phyloP scores from a whole-genome alignment of 768 basidiomycete species.

The Tylopilus intermedius region DNA sequence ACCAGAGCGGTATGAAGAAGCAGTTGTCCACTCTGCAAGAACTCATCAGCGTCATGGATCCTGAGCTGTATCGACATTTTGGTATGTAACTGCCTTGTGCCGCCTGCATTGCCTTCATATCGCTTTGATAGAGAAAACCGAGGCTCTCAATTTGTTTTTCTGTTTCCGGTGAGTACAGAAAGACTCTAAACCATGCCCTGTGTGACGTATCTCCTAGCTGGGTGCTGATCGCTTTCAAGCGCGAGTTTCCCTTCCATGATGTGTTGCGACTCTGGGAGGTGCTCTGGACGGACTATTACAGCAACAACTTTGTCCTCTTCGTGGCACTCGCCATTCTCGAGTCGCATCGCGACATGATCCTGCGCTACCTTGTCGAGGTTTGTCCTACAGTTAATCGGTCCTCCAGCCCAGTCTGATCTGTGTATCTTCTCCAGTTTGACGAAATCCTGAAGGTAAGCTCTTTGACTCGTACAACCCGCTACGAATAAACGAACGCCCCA shows the following conservation, averaged over 20 bases:
- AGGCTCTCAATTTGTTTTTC: slow-evolving; percentile 92
- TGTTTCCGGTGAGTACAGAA: slow-evolving; percentile 78
- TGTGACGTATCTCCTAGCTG: slow-evolving; percentile 45
- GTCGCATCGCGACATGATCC: slow-evolving; percentile 90
- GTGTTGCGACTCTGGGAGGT: slow-evolving; percentile 92
- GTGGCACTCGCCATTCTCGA: slow-evolving; percentile 91
- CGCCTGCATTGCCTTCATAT: neutral
- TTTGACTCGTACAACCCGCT: neutral
- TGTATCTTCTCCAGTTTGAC: slow-evolving; percentile 53
- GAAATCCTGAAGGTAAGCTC: slow-evolving; percentile 28
- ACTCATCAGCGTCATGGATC: slow-evolving; percentile 90
- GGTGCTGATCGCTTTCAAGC: slow-evolving; percentile 92
- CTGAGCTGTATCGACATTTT: slow-evolving; percentile 87
- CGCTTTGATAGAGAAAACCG: slow-evolving; percentile 65
- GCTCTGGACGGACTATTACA: slow-evolving; percentile 89
- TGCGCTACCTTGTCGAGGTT: slow-evolving; percentile 93
- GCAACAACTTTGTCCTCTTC: slow-evolving; percentile 84
- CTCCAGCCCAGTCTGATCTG: slow-evolving; percentile 1
- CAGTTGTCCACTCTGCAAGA: slow-evolving; percentile 87
- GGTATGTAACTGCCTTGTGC: slow-evolving; percentile 38
- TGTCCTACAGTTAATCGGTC: slow-evolving; percentile 17
- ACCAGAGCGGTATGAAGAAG: slow-evolving; percentile 97
- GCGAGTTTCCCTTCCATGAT: slow-evolving; percentile 91
- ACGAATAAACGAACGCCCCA: slow-evolving; percentile 1
- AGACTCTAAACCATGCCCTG: neutral